Conservation (phyloP, 805 yeast genomes). For the Blastobotrys chiropterorum region DNA sequence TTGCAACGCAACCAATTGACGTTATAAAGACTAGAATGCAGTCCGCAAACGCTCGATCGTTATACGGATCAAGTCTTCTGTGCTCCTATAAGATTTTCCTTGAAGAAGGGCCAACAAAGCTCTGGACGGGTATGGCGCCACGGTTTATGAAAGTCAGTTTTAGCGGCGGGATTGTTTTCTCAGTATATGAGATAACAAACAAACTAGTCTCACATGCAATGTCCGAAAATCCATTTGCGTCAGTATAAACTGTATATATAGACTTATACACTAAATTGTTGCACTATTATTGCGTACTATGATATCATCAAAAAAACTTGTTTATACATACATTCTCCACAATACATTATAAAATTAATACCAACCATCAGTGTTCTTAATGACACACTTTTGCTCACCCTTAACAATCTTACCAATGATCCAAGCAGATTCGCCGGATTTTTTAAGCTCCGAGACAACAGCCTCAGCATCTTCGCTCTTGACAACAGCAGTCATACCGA, state of each 20-base stretch:
- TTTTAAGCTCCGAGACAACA: conserved; percentile 47
- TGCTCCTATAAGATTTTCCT: conserved; percentile 32
- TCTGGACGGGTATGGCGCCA: conserved; percentile 42
- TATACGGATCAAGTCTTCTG: conserved; percentile 31
- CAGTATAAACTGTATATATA: neutral
- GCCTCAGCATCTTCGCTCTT: conserved; percentile 56
- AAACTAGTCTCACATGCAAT: conserved; percentile 36
- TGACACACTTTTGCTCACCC: conserved; percentile 37
- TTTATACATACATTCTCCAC: neutral
- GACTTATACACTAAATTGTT: neutral
- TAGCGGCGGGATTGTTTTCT: conserved; percentile 63
- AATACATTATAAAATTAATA: conserved; percentile 20
- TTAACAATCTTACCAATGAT: conserved; percentile 52
- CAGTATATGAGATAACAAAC: conserved; percentile 55
- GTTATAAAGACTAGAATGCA: conserved; percentile 84
- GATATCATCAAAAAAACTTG: neutral
- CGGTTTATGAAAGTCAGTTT: conserved; percentile 63
- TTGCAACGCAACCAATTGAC: conserved; percentile 82
- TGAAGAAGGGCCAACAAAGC: conserved; percentile 36
- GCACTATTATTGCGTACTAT: neutral
- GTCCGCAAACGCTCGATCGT: conserved; percentile 37
- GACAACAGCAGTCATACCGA: conserved; percentile 92
- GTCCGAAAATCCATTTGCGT: conserved; percentile 35
- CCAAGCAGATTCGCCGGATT: conserved; percentile 71
- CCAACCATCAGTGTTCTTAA: conserved; percentile 30